Conservation (phyloP, 2,329 filamentous ascomycete species). For the Aspergillus versicolor region DNA sequence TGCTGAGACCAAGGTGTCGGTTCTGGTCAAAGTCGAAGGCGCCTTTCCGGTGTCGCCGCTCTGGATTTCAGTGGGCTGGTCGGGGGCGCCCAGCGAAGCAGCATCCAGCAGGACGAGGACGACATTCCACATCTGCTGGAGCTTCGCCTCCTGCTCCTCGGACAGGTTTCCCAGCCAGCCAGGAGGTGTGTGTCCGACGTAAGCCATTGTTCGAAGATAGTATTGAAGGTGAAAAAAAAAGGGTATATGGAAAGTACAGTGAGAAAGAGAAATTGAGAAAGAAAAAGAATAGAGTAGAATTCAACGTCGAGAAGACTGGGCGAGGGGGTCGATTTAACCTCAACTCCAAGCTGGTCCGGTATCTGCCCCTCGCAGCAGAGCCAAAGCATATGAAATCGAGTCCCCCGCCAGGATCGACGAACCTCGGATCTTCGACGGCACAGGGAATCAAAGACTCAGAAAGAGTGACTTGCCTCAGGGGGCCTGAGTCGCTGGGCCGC, state of each 20-base stretch:
- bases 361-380: not conserved
- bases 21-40: conserved; percentile 36
- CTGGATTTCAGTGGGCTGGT: conserved; percentile 45
- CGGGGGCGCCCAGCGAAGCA: conserved; percentile 56
- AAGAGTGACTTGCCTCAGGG: not conserved
- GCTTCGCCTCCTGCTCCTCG: conserved; percentile 77
- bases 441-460: not conserved
- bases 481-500: not conserved
- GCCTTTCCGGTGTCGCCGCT: conserved; percentile 53
- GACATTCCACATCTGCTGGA: conserved; percentile 80
- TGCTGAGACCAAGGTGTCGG: conserved; percentile 56
- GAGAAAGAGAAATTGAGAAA: not conserved
- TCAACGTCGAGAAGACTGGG: not conserved
- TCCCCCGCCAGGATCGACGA: conserved; percentile 16
- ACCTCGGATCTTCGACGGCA: conserved; percentile 17
- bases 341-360: not conserved
- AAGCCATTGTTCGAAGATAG: conserved; percentile 12
- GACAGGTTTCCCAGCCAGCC: conserved; percentile 85
- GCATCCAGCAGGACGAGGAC: conserved; percentile 55
- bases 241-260: not conserved
- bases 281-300: not conserved
- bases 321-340: not conserved
- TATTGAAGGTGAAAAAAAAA: not conserved
- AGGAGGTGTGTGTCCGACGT: conserved; percentile 9
- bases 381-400: conserved; percentile 18